A percentile compares a stretch with the other conserved stretches of the same genome.
Conservation (phyloP, 2,329 filamentous ascomycete species). For the Ilyonectria mors-panacis region DNA sequence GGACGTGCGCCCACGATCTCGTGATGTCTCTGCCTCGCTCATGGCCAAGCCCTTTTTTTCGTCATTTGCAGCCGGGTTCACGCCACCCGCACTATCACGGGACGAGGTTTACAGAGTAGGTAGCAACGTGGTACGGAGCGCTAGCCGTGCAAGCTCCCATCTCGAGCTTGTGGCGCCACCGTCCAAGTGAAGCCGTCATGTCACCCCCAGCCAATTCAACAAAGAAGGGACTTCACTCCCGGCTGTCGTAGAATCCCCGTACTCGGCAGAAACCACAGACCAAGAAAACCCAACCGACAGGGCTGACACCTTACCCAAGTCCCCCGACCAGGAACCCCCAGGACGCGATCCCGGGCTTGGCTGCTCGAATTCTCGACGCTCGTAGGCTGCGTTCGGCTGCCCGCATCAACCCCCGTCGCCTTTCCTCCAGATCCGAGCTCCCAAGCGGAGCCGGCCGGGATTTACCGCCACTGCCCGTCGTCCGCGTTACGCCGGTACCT, state of each 20-base stretch:
- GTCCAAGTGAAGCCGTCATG: not conserved
- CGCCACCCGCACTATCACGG: slow-evolving; percentile 16
- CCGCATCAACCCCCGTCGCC: slow-evolving; percentile 6
- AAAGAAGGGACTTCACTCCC: not conserved
- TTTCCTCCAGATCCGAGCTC: slow-evolving; percentile 38
- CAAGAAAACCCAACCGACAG: slow-evolving; percentile 13
- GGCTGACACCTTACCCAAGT: slow-evolving; percentile 21
- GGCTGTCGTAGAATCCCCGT: not conserved
- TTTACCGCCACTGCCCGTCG: slow-evolving; percentile 38
- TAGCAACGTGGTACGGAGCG: not conserved
- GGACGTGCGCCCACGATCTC: slow-evolving; percentile 6
- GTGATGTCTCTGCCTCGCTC: slow-evolving; percentile 25
- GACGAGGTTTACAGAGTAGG: slow-evolving; percentile 4
- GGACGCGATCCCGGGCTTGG: slow-evolving; percentile 32
- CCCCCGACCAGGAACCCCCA: slow-evolving; percentile 20
- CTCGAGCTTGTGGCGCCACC: not conserved
- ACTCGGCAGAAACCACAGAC: not conserved
- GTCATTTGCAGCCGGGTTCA: slow-evolving; percentile 21
- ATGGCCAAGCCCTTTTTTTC: slow-evolving; percentile 18
- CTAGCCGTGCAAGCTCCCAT: not conserved
- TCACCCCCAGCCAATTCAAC: not conserved
- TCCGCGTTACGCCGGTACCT: slow-evolving; percentile 39
- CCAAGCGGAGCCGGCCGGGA: slow-evolving; percentile 41
- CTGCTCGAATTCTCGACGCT: slow-evolving; percentile 32
- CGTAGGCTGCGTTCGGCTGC: slow-evolving; percentile 31